A percentile compares a stretch with the other conserved stretches of the same genome.
Evolutionary conservation across 2,329 filamentous ascomycete genomes (phyloP).

Genomic region (Nemania serpens): DNA sequence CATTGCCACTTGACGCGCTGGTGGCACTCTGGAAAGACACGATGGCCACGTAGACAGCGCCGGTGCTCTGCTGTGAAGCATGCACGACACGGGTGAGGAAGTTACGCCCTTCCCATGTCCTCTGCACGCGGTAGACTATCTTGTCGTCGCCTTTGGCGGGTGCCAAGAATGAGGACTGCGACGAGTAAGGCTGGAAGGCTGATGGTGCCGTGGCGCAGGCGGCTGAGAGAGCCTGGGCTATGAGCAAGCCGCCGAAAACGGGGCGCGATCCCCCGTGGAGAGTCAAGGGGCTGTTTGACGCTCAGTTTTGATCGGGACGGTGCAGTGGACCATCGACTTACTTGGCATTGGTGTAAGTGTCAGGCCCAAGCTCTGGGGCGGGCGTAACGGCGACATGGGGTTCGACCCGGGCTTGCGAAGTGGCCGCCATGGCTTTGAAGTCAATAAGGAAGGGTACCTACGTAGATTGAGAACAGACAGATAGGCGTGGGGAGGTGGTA

Average conservation of each 20-base stretch:
- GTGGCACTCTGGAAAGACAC: conserved; percentile 24
- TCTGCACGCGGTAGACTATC: conserved; percentile 21
- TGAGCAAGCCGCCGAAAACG: conserved; percentile 16
- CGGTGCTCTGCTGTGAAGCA: conserved; percentile 9
- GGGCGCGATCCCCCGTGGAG: too few species aligned
- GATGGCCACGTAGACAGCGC: conserved; percentile 19
- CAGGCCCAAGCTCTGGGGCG: too few species aligned
- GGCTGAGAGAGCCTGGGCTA: conserved; percentile 24
- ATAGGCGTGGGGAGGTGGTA: too few species aligned
- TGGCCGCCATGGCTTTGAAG: too few species aligned
- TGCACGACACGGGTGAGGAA: conserved; percentile 26
- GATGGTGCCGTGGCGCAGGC: conserved; percentile 19
- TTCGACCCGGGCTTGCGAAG: too few species aligned
- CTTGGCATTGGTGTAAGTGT: too few species aligned
- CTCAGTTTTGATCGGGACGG: too few species aligned
- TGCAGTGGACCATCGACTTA: too few species aligned
- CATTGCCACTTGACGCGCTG: not conserved
- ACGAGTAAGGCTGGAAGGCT: conserved; percentile 21
- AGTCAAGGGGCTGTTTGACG: too few species aligned
- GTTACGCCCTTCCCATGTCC: conserved; percentile 16
- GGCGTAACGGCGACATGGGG: too few species aligned
- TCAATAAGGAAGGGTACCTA: too few species aligned
- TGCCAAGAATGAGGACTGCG: conserved; percentile 27
- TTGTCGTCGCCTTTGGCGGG: conserved; percentile 4
- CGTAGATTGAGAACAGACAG: too few species aligned